phyloP scores from a whole-genome alignment of 495 filamentous ascomycete genomes.

The Cudoniella acicularis region DNA sequence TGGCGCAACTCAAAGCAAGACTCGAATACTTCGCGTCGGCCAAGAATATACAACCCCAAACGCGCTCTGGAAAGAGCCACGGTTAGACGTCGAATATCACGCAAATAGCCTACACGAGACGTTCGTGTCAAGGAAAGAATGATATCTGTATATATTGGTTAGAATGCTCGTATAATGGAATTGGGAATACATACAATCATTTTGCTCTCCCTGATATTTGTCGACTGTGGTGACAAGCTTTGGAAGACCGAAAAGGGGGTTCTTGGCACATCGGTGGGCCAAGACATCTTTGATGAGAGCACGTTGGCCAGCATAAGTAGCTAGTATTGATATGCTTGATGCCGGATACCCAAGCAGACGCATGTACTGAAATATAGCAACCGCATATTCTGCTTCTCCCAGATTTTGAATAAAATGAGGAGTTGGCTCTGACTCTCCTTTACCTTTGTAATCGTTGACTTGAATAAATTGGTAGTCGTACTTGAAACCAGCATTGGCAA shows the following conservation, averaged over 20 bases:
- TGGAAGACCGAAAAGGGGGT: constrained; percentile 83
- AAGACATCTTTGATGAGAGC: constrained; percentile 89
- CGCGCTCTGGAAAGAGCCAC: constrained; percentile 95
- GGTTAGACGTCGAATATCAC: constrained; percentile 89
- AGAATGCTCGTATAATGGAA: constrained; percentile 11
- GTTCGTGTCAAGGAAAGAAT: constrained; percentile 91
- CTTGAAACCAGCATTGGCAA: constrained; percentile 85
- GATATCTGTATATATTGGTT: constrained; percentile 58
- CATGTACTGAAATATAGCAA: constrained; percentile 97
- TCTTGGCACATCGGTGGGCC: constrained; percentile 76
- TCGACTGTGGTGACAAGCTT: constrained; percentile 92
- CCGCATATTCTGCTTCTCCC: constrained; percentile 94
- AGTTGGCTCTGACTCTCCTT: constrained; percentile 84
- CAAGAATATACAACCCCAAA: constrained; percentile 89
- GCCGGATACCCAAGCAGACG: constrained; percentile 94
- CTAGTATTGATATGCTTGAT: constrained; percentile 81
- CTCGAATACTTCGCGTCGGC: constrained; percentile 85
- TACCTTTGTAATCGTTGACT: constrained; percentile 89
- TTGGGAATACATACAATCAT: constrained; percentile 72
- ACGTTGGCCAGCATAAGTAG: constrained; percentile 92
- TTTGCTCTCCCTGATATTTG: constrained; percentile 98
- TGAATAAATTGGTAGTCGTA: constrained; percentile 98
- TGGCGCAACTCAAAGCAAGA: constrained; percentile 81
- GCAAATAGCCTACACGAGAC: constrained; percentile 84
- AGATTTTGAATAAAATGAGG: constrained; percentile 97